phyloP scores from a whole-genome alignment of 768 basidiomycete species.

The Leccinum uliginosum region DNA sequence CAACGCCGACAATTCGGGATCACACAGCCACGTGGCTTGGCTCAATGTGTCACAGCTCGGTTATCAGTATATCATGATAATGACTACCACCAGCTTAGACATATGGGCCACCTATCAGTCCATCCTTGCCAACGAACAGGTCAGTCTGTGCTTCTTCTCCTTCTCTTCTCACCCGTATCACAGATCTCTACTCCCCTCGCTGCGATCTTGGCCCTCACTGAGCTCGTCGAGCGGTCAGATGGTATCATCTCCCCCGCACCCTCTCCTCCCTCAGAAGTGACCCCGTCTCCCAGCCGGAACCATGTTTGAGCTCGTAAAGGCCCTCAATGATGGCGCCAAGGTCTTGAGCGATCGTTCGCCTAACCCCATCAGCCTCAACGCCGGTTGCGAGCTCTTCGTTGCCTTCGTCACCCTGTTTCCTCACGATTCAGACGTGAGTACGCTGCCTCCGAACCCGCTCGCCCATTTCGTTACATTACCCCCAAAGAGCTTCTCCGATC shows the following conservation, averaged over 20 bases:
- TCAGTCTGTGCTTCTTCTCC: constrained; percentile 30
- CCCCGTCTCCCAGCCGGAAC: constrained; percentile 59
- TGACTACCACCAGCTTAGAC: constrained; percentile 34
- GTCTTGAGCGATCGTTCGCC: constrained; percentile 56
- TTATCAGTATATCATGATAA: neutral
- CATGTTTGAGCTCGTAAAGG: constrained; percentile 89
- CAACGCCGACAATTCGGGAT: constrained; percentile 20
- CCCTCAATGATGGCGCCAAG: constrained; percentile 71
- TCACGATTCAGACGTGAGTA: constrained; percentile 72
- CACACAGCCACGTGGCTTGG: constrained; percentile 16
- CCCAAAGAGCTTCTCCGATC: constrained; percentile 70
- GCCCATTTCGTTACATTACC: constrained; percentile 5
- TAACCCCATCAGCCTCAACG: constrained; percentile 80
- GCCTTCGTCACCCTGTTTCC: constrained; percentile 83
- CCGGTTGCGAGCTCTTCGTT: constrained; percentile 89
- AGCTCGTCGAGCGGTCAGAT: constrained; percentile 74
- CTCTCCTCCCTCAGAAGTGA: constrained; percentile 1
- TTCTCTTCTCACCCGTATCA: neutral
- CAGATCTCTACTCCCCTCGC: constrained; percentile 82
- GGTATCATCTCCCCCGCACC: constrained; percentile 42
- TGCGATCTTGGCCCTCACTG: constrained; percentile 80
- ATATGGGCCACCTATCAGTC: constrained; percentile 51
- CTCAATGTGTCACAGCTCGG: neutral
- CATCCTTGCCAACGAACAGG: constrained; percentile 63
- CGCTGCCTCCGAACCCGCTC: constrained; percentile 11